These are phyloP conservation scores for Tritrichomonas foetus DNA, from an alignment of 208 protist species.

Conservation along the genomic window DNA sequence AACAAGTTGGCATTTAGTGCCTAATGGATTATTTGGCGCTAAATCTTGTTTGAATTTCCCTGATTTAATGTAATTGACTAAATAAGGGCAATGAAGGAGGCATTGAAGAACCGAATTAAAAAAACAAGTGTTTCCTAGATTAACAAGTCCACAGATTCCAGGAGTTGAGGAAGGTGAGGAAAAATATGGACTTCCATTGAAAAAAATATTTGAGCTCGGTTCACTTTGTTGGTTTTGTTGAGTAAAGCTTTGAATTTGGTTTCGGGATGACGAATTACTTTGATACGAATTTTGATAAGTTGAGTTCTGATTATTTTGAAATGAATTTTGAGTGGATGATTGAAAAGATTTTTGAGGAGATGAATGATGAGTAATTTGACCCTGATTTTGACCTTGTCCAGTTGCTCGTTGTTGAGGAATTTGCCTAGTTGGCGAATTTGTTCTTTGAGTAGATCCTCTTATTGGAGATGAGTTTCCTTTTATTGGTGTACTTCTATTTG, in stretches of 20 bases:
- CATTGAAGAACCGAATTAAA: slow-evolving; percentile 87
- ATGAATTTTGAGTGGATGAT: background rate
- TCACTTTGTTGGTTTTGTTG: background rate
- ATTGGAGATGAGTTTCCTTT: too few relatives aligned
- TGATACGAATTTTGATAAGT: background rate
- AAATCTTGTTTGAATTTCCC: slow-evolving; percentile 32
- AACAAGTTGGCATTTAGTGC: slow-evolving; percentile 45
- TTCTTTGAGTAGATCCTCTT: too few relatives aligned
- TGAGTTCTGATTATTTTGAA: background rate
- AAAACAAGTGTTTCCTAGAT: slow-evolving; percentile 94
- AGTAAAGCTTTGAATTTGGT: background rate
- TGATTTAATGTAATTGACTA: slow-evolving; percentile 58
- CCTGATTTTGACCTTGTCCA: too few relatives aligned
- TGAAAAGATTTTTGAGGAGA: too few relatives aligned
- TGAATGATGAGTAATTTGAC: too few relatives aligned
- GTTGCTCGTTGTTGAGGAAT: too few relatives aligned
- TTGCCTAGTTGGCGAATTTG: too few relatives aligned
- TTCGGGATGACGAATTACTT: too few relatives aligned
- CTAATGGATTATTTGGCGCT: slow-evolving; percentile 45
- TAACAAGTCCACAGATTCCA: slow-evolving; percentile 67
- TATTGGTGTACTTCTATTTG: too few relatives aligned
- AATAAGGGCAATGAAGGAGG: slow-evolving; percentile 70
- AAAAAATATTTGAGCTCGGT: background rate
- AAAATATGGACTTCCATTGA: background rate
- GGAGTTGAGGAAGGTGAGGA: slow-evolving; percentile 6